These are phyloP conservation scores for Fimicolochytrium jonesii DNA, from an alignment of 192 early-diverging fungal genomes.

Conservation along the genomic window DNA sequence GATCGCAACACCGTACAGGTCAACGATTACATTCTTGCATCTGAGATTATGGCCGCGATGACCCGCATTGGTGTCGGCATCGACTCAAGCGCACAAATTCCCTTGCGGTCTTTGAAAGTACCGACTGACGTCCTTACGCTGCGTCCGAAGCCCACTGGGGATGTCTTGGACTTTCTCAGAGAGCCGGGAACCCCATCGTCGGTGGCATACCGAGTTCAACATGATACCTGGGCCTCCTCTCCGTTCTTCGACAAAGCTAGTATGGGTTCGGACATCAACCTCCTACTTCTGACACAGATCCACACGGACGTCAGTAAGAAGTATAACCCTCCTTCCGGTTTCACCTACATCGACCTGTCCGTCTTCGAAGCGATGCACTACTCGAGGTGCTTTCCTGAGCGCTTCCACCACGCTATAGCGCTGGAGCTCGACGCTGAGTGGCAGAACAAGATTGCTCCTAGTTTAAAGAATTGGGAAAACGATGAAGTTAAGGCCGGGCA, in stretches of 20 bases:
- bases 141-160: too few species aligned
- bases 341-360: slow-evolving; percentile 8
- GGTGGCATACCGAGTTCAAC: too few species aligned
- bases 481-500: too few species aligned
- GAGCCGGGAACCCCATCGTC: too few species aligned
- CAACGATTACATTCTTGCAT: slow-evolving; percentile 6
- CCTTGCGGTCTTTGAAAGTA: background rate
- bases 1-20: background rate
- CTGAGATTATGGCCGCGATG: slow-evolving; percentile 2
- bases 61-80: slow-evolving; percentile 2
- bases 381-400: background rate
- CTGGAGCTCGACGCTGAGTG: background rate
- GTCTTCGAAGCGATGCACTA: slow-evolving; percentile 19
- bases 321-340: slow-evolving; percentile 7
- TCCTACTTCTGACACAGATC: background rate
- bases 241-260: too few species aligned
- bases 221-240: too few species aligned
- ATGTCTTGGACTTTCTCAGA: too few species aligned
- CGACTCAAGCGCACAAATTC: background rate
- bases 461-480: too few species aligned
- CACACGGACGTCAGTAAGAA: background rate
- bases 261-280: slow-evolving; percentile 1
- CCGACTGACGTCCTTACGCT: slow-evolving; percentile 1
- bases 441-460: background rate
- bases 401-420: background rate